A percentile compares a stretch with the other conserved stretches of the same genome.
These are phyloP conservation scores for Medakamo hakoo DNA, from an alignment of 139 green algal species.

Conservation along the genomic window DNA sequence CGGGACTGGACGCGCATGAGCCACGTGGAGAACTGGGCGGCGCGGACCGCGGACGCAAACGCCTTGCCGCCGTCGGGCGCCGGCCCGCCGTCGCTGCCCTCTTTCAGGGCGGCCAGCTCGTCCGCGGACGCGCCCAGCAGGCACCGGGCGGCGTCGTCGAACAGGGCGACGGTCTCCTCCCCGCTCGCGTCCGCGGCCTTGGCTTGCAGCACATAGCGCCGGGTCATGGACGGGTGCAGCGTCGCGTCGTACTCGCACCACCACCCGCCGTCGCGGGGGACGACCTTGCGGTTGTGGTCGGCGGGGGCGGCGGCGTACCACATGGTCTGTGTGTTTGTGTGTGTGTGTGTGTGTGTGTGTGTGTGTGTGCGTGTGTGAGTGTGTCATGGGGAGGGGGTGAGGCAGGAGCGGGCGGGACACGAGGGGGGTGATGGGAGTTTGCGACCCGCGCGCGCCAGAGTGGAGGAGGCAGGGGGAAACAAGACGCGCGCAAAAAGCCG, in stretches of 20 bases:
- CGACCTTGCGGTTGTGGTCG: not conserved
- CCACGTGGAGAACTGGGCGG: not conserved
- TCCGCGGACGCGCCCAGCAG: conserved; percentile 33
- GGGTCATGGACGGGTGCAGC: conserved; percentile 10
- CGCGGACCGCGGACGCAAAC: conserved; percentile 1
- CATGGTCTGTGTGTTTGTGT: too few relatives aligned
- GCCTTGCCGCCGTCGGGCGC: too few relatives aligned
- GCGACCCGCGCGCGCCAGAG: not conserved
- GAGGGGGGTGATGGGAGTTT: not conserved
- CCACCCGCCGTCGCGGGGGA: conserved; percentile 11
- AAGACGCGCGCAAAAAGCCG: not conserved
- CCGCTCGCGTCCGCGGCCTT: conserved; percentile 29
- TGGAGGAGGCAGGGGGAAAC: not conserved
- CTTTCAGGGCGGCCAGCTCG: conserved; percentile 19
- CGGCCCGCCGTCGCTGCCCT: too few relatives aligned
- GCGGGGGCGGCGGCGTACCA: not conserved
- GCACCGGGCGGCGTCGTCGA: conserved; percentile 34
- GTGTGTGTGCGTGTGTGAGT: too few relatives aligned
- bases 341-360: too few relatives aligned
- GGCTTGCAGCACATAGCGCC: conserved; percentile 44
- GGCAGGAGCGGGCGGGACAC: not conserved
- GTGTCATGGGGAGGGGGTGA: not conserved
- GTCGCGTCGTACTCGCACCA: conserved; percentile 46
- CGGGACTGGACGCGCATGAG: not conserved
- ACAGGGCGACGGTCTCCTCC: conserved; percentile 31